Conservation (phyloP, 2,329 filamentous ascomycete species). For the Curvularia hawaiiensis region DNA sequence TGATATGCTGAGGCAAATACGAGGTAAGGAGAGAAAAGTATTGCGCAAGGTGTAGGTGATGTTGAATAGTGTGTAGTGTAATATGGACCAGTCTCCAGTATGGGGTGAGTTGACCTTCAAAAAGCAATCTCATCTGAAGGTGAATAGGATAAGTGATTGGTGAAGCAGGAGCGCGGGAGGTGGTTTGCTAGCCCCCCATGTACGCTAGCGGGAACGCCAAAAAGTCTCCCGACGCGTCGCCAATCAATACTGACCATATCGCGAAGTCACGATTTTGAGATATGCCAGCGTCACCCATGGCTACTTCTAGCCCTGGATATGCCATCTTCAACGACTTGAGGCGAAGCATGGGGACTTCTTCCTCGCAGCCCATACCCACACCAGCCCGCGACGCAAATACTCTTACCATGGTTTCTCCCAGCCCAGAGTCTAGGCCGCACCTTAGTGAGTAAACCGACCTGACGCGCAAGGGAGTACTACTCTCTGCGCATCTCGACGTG, state of each 20-base stretch:
- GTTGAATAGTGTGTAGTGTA: neutral
- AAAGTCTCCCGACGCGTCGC: constrained; percentile 4
- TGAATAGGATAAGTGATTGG: neutral
- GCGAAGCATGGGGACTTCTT: constrained; percentile 22
- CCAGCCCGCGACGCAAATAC: neutral
- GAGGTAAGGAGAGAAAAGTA: neutral
- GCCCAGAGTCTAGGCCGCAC: constrained; percentile 15
- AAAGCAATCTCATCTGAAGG: neutral
- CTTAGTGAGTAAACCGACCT: constrained; percentile 22
- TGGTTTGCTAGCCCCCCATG: neutral
- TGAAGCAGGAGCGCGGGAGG: neutral
- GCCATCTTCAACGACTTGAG: constrained; percentile 2
- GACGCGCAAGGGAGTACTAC: neutral
- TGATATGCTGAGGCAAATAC: neutral
- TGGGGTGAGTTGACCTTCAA: neutral
- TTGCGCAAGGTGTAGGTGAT: neutral
- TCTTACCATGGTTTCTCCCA: constrained; percentile 13
- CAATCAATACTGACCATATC: neutral
- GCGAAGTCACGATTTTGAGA: neutral
- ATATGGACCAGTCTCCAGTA: neutral
- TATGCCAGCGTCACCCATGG: neutral
- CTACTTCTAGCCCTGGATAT: constrained; percentile 6
- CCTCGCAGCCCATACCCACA: constrained; percentile 21
- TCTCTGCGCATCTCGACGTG: neutral
- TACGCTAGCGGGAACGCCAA: neutral